Base-by-base conservation (phyloP, 257 asterid species). In the Gentiana straminea region DNA sequence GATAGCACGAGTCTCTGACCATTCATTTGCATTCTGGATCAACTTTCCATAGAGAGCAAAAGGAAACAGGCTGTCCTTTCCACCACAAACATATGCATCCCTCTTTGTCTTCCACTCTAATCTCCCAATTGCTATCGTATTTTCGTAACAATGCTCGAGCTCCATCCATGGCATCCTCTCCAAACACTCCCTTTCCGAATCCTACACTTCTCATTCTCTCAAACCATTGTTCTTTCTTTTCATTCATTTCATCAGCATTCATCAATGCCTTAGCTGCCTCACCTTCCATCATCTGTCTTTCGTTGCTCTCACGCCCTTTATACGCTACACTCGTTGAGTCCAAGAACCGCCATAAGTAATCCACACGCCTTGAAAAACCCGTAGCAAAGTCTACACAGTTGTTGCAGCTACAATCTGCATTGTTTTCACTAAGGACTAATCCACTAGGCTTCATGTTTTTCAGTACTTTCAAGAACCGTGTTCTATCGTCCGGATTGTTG, bases 281-380 rank as follows among this genome's bases (percentile, higher is more conserved):
- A 5, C 84, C 87, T 63, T 88, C 96, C 84, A 88, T 74, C 93
- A 88, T 84, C 77, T 77, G 74, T 70, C 96, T 79, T 64, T 84
- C 94, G 1, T 88, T 88, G 50, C 88, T 80, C 64, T 84, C 94
- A 0, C 94, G 81, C 2, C 94, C 90, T 72, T 84, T 88, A 44
- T 77, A 84, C 7, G 96, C 96, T 0, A 64, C 70, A 35, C 94
- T 88, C 3, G 84, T 73, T 0, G 94, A 80, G 49, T 88, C 94
- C 77, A 88, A 59, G 64, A 88, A 88, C 66, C 81, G 73, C 94
- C 90, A 82, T 4, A 87, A 51, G 66, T 68, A 63, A 60, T 87
- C 96, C 62, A 73, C 87, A 63, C 81, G 61, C 72, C 96, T 66
- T 0, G 92, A 77, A 63, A 87, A 87, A 13, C 73, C 82, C 0